phyloP scores from a whole-genome alignment of 2,329 filamentous ascomycete species.

The Neofusicoccum sp. region DNA sequence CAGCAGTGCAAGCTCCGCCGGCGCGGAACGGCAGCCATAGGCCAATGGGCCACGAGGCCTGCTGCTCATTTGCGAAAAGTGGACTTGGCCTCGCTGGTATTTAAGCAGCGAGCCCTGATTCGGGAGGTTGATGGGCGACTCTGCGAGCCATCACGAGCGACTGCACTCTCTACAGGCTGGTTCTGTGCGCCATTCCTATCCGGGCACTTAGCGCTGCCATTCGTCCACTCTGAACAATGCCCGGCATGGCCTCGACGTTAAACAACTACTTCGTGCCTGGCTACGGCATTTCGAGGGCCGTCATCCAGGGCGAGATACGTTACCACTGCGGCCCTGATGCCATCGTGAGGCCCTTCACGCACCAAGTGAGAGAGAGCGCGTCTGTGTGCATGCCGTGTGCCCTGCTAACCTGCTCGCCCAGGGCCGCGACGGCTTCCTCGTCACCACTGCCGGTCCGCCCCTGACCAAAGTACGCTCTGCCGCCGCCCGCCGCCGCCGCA shows the following conservation, averaged over 20 bases:
- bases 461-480: constrained; percentile 37
- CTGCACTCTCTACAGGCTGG: constrained; percentile 17
- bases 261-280: constrained; percentile 45
- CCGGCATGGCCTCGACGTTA: constrained; percentile 23
- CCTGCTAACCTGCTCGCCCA: constrained; percentile 20
- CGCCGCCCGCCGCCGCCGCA: background rate
- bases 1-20: background rate
- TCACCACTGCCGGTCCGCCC: constrained; percentile 40
- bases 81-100: constrained; percentile 15
- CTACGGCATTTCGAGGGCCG: constrained; percentile 43
- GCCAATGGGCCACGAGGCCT: background rate
- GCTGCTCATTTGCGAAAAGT: constrained; percentile 15
- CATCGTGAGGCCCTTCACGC: constrained; percentile 43
- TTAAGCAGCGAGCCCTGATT: constrained; percentile 17
- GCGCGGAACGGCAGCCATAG: constrained; percentile 2
- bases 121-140: constrained; percentile 8
- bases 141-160: constrained; percentile 14
- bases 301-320: constrained; percentile 44
- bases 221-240: constrained; percentile 7
- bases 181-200: background rate
- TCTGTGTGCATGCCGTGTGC: background rate
- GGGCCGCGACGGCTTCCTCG: constrained; percentile 44
- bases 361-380: constrained; percentile 33
- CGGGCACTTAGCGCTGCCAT: background rate
- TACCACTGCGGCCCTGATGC: constrained; percentile 44